Percentiles rank a stretch among this genome's conserved stretches.
Conservation (phyloP, 495 filamentous ascomycete species). For the Hamigera avellanea region DNA sequence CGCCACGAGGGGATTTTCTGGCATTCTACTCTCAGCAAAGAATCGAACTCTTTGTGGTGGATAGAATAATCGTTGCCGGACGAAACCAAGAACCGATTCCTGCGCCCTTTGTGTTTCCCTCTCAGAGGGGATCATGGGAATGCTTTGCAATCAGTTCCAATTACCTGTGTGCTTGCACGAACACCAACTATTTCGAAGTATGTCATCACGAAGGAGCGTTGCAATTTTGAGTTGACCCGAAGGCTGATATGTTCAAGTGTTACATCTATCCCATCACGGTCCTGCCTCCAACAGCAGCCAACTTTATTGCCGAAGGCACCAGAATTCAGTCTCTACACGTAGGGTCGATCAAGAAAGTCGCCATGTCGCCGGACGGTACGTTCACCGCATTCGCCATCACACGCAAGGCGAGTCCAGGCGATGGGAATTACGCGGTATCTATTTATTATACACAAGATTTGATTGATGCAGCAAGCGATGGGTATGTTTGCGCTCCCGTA, state of each 20-base stretch:
- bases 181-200: constrained; percentile 5
- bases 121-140: constrained; percentile 1
- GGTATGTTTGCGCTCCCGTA: constrained; percentile 4
- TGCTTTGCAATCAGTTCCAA: constrained; percentile 7
- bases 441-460: constrained; percentile 6
- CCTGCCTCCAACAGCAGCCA: neutral
- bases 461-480: constrained; percentile 2
- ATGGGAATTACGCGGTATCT: constrained; percentile 4
- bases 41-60: constrained; percentile 1
- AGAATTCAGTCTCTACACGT: constrained; percentile 3
- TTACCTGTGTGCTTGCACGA: constrained; percentile 4
- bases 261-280: constrained; percentile 2
- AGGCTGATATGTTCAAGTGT: too few species aligned
- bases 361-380: constrained; percentile 6
- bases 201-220: neutral
- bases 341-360: constrained; percentile 6
- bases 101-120: neutral
- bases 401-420: neutral
- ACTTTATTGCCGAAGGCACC: neutral
- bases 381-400: constrained; percentile 6
- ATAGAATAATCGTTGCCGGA: neutral
- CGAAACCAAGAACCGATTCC: neutral
- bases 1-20: constrained; percentile 4
- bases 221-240: too few species aligned
- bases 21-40: constrained; percentile 4